Percentiles rank a stretch among this genome's conserved stretches.
These are phyloP conservation scores for Mycena galericulata DNA, from an alignment of 768 basidiomycete genomes.

Conservation along the genomic window DNA sequence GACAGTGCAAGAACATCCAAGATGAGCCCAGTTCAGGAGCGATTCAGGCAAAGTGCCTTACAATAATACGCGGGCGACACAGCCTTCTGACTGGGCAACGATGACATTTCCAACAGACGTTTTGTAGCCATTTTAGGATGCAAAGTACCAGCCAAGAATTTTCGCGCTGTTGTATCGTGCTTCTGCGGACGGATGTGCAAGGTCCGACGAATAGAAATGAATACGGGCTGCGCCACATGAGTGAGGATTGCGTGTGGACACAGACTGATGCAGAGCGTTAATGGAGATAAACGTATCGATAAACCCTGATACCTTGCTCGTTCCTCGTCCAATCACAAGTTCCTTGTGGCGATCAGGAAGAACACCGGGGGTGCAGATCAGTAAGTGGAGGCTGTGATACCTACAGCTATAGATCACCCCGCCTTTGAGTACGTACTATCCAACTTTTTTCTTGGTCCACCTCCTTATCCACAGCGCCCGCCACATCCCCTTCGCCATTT, in stretches of 20 bases:
- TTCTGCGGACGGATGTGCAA: slow-evolving; percentile 13
- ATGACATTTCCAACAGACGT: slow-evolving; percentile 29
- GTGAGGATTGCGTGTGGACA: background rate
- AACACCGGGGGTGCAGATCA: no score
- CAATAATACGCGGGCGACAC: background rate
- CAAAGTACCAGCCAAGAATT: slow-evolving; percentile 4
- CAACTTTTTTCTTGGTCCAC: no score
- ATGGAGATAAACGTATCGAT: slow-evolving; percentile 23
- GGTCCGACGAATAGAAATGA: slow-evolving; percentile 25
- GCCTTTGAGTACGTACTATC: no score
- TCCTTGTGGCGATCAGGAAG: no score
- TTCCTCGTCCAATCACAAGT: no score
- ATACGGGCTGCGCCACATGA: slow-evolving; percentile 8
- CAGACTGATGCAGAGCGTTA: slow-evolving; percentile 8
- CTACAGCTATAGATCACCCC: no score
- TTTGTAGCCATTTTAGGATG: slow-evolving; percentile 3
- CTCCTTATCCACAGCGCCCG: background rate
- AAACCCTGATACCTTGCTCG: no score
- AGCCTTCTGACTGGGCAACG: slow-evolving; percentile 14
- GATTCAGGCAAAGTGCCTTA: background rate
- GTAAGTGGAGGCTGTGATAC: no score
- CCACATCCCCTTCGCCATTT: background rate
- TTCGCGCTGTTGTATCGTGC: background rate
- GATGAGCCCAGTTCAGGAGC: no score
- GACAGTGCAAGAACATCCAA: background rate